A percentile compares a stretch with the other conserved stretches of the same genome.
Conservation (phyloP, 208 protist species). For the Angomonas ambiguus region DNA sequence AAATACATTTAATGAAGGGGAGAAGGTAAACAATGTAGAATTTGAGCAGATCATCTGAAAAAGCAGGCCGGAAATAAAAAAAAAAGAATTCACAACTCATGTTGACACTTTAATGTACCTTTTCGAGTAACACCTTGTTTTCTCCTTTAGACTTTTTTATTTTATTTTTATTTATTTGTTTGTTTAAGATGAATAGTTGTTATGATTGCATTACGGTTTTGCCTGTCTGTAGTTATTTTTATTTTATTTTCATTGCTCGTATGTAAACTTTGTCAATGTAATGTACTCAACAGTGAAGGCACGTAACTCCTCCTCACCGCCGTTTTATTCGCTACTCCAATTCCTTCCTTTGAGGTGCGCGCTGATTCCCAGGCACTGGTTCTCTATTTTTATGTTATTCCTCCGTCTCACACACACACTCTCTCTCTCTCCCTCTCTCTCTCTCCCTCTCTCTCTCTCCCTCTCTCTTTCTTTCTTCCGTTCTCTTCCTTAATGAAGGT, state of each 20-base stretch:
- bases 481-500: too few relatives aligned
- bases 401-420: too few relatives aligned
- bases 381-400: too few relatives aligned
- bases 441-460: too few relatives aligned
- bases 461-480: too few relatives aligned
- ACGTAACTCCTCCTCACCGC: too few relatives aligned
- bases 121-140: slow-evolving; percentile 8
- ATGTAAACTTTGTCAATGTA: too few relatives aligned
- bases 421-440: too few relatives aligned
- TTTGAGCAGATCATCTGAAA: slow-evolving; percentile 14
- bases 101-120: background rate
- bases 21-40: slow-evolving; percentile 31
- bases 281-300: too few relatives aligned
- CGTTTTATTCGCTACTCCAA: too few relatives aligned
- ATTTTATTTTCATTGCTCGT: slow-evolving; percentile 5
- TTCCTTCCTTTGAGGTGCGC: too few relatives aligned
- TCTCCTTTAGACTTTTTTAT: slow-evolving; percentile 7
- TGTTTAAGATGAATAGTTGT: background rate
- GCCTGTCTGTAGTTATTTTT: slow-evolving; percentile 9
- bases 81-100: background rate
- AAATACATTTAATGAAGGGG: slow-evolving; percentile 28
- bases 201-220: background rate
- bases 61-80: background rate
- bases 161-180: slow-evolving; percentile 3
- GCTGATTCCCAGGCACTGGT: too few relatives aligned